Evolutionary conservation across 768 basidiomycete species (phyloP), one percentile per base, ranked within the genome.

Genomic region (Clitopilus hobsonii): DNA sequence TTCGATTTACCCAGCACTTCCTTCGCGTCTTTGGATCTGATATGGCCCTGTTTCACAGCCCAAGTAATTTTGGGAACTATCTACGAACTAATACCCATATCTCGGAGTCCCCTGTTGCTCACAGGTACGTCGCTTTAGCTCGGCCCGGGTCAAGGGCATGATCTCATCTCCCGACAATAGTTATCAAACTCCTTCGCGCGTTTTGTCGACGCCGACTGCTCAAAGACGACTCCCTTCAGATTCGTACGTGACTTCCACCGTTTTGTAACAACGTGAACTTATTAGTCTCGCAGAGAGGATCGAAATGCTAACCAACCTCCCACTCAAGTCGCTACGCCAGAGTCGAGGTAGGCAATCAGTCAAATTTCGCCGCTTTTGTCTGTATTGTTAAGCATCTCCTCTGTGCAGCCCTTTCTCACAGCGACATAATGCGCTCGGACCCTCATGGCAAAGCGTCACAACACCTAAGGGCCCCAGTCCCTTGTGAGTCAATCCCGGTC

Each of bases 271-370:
- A 18, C 5, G 22, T 4, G 8, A 20, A 8, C 41, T 56, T 14
- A 57, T 36, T 38, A 45, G n/a, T 27, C 13, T 49, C 36, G 14
- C 23, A 60, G 53, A 26, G 68, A 65, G n/a, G 54, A 56, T n/a
- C 58, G 56, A 13, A 45, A 45, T 45, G 58, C 51, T 54, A 49
- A 45, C 24, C 63, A 53, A 36, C 56, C 60, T 10, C 56, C 54
- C 47, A 67, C 67, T 30, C 72, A 76, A 61, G 73, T 68, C 53
- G 61, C 73, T 52, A 80, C 79, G 3, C 79, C 79, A 38, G 76
- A 77, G 58, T 76, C 77, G 38, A 80, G 78, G 79, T 74, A 26
- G 58, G 41, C 22, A 45, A 6, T 32, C 30, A 32, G 22, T 18
- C 14, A 16, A 20, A 16, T 10, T 23, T 45, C 22, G 10, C 22